These are phyloP conservation scores for Fusarium tuaranense DNA, from an alignment of 2,329 filamentous ascomycete species.

Conservation along the genomic window DNA sequence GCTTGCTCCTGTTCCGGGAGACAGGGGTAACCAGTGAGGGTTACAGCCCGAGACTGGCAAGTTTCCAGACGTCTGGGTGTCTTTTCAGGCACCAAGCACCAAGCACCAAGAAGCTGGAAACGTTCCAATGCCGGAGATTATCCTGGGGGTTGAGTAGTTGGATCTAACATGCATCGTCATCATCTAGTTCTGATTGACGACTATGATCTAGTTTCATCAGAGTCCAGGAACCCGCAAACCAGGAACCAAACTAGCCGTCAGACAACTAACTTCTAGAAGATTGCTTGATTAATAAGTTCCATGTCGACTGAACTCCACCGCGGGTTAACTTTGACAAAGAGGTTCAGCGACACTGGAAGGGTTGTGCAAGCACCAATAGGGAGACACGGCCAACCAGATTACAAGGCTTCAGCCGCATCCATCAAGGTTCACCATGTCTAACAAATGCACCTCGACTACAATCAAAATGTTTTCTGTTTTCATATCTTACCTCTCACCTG, in stretches of 20 bases:
- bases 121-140: slow-evolving; percentile 5
- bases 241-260: background rate
- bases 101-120: slow-evolving; percentile 26
- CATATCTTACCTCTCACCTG: background rate
- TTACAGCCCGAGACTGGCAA: slow-evolving; percentile 26
- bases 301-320: background rate
- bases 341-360: background rate
- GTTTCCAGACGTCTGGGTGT: slow-evolving; percentile 30
- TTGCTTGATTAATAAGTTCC: background rate
- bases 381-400: background rate
- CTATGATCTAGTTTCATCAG: background rate
- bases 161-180: background rate
- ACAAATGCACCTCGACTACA: background rate
- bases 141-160: background rate
- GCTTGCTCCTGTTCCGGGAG: slow-evolving; percentile 38
- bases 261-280: background rate
- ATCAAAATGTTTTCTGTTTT: slow-evolving; percentile 10
- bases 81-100: slow-evolving; percentile 9
- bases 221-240: background rate
- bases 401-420: background rate
- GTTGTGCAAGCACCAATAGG: background rate
- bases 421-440: slow-evolving; percentile 4
- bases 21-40: slow-evolving; percentile 36
- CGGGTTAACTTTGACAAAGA: background rate
- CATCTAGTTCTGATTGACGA: background rate